A percentile compares a stretch with the other conserved stretches of the same genome.
Evolutionary conservation across 1,139 yeast genomes (phyloP).

Genomic region (Suhomyces ambrosiae): DNA sequence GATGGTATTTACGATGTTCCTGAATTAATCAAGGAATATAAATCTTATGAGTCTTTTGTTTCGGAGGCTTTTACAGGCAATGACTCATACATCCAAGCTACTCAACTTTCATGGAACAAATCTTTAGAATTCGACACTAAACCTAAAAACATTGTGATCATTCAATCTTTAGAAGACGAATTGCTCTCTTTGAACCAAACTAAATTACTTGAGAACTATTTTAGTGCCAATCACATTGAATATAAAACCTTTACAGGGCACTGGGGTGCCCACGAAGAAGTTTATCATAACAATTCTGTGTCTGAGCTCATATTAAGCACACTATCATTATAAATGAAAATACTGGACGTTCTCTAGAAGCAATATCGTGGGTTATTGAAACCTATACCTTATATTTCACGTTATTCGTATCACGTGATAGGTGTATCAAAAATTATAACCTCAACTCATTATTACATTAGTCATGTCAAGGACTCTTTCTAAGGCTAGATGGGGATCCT

Average conservation of each 20-base stretch:
- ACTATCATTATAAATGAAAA: background rate
- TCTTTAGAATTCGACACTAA: slow-evolving; percentile 11
- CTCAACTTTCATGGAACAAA: slow-evolving; percentile 25
- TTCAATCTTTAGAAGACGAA: slow-evolving; percentile 41
- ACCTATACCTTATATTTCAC: background rate
- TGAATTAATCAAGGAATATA: slow-evolving; percentile 45
- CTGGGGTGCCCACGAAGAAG: slow-evolving; percentile 42
- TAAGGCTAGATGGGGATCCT: background rate
- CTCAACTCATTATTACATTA: background rate
- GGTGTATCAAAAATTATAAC: too few relatives aligned
- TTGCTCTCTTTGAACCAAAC: slow-evolving; percentile 33
- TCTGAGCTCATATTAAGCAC: slow-evolving; percentile 12
- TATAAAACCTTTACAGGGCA: slow-evolving; percentile 17
- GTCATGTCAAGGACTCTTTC: background rate
- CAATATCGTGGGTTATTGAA: background rate
- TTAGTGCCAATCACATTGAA: slow-evolving; percentile 13
- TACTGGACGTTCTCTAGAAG: too few relatives aligned
- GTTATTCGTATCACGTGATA: too few relatives aligned
- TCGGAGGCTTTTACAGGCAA: slow-evolving; percentile 40
- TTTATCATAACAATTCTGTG: slow-evolving; percentile 28
- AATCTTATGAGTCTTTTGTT: slow-evolving; percentile 44
- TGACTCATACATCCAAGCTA: slow-evolving; percentile 25
- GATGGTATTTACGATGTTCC: slow-evolving; percentile 56
- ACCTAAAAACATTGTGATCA: slow-evolving; percentile 16
- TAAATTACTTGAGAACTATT: slow-evolving; percentile 18